Evolutionary conservation across 2,329 filamentous ascomycete species (phyloP).

Genomic region (Bipolaris cookei): DNA sequence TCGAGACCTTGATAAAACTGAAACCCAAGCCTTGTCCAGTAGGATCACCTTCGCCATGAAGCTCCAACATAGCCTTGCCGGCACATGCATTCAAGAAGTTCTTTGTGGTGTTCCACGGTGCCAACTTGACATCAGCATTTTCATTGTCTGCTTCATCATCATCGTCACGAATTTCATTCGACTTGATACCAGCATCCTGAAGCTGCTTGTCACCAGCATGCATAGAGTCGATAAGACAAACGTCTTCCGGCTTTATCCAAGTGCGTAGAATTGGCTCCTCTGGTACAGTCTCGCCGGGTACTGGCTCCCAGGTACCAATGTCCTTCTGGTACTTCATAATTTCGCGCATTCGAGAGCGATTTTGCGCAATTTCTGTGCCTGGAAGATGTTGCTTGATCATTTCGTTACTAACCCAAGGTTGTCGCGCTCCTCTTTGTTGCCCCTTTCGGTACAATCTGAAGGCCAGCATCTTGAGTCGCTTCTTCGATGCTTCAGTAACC

Average conservation of each 20-base stretch:
- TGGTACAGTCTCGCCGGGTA: conserved; percentile 73
- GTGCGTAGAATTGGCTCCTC: conserved; percentile 80
- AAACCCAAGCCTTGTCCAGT: conserved; percentile 92
- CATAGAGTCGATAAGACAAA: conserved; percentile 95
- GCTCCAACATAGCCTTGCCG: conserved; percentile 94
- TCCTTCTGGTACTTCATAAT: conserved; percentile 92
- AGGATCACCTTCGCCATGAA: conserved; percentile 93
- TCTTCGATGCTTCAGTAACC: conserved; percentile 96
- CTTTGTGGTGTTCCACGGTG: conserved; percentile 95
- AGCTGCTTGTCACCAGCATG: conserved; percentile 92
- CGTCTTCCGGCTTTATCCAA: conserved; percentile 94
- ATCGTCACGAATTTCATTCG: conserved; percentile 67
- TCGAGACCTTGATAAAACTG: conserved; percentile 96
- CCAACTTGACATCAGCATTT: conserved; percentile 84
- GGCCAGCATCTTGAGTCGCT: conserved; percentile 93
- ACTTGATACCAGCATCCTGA: conserved; percentile 85
- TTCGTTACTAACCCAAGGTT: conserved; percentile 80
- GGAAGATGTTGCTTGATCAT: conserved; percentile 74
- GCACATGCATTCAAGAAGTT: conserved; percentile 94
- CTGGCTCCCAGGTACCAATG: conserved; percentile 79
- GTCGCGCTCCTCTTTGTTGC: conserved; percentile 69
- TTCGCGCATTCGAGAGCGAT: conserved; percentile 94
- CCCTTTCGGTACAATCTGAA: conserved; percentile 86
- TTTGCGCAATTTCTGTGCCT: conserved; percentile 92
- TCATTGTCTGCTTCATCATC: conserved; percentile 70